Base-by-base conservation (phyloP, 2,329 filamentous ascomycete species). In the Penicillium sp. region DNA sequence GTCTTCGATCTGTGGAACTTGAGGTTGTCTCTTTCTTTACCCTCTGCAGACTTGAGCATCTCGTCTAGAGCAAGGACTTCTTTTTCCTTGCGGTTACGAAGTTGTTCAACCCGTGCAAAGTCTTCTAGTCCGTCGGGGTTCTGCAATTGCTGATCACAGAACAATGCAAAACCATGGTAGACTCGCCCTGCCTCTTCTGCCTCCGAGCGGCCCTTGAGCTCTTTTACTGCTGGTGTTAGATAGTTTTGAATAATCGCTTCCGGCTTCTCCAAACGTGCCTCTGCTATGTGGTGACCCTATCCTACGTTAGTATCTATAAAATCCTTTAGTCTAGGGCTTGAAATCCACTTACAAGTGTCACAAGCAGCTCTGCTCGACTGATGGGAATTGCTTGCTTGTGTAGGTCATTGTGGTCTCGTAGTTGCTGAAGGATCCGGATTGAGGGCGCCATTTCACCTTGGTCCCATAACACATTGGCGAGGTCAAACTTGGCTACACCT, bases 101-200 rank as follows among this genome's bases (percentile, higher is more conserved):
- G 83, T 68, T 88, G 92, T 71, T 91, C 86, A 47, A 97, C 85
- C 50, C 95, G 89, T 31, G 87, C 86, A 63, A 97, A 86, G 70
- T 99, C 95, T 74, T 96, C 92, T 1, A 93, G 80, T 38, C 90
- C 88, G 69, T 96, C 92, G 0, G 90, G 86, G 71, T 94, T 94
- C 70, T 97, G 91, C 9, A 99, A 83, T 74, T 99, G 95, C 71
- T 93, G 89, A 74, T 99, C 94, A 71, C 96, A 99, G 74, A 99
- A 99, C 56, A 89, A 86, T 29, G 96, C 95, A 75, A 98, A 98
- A 70, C 96, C 92, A 73, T 97, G 93, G 71, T 93, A 97, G 0
- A 98, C 95, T 67, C 92, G 86, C 1, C 93, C 93, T 2, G 93
- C 91, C 63, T 94, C 91, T 49, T 85, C 83, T 1, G 91, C 90